Percentiles rank a stretch among this genome's conserved stretches.
Evolutionary conservation across 257 asterid species (phyloP).

Genomic region (Penstemon eatonii): DNA sequence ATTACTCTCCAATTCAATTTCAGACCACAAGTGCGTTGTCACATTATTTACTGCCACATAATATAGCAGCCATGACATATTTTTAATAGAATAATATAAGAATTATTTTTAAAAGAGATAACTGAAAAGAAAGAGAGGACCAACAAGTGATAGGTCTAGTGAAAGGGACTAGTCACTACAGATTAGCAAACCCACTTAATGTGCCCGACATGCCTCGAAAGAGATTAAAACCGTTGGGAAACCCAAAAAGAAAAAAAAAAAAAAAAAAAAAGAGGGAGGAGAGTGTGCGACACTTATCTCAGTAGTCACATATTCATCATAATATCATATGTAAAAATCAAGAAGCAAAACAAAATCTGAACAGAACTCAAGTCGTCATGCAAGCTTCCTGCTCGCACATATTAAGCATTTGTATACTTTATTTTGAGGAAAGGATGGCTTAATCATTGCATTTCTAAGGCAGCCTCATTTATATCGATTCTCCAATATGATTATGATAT

Average conservation of each 20-base stretch:
- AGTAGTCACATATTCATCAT: background rate
- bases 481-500: background rate
- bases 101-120: constrained; percentile 10
- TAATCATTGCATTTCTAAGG: constrained; percentile 1
- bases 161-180: too few species aligned
- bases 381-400: constrained; percentile 23
- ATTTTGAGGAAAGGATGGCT: background rate
- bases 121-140: constrained; percentile 2
- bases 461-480: constrained; percentile 1
- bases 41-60: constrained; percentile 20
- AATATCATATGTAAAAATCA: constrained; percentile 11
- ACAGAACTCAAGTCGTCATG: constrained; percentile 13
- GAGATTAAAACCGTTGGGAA: too few species aligned
- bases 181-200: too few species aligned
- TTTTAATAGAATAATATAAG: background rate
- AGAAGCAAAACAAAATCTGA: constrained; percentile 12
- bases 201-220: too few species aligned
- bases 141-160: too few species aligned
- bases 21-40: constrained; percentile 12
- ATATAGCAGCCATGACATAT: constrained; percentile 11
- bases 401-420: constrained; percentile 16
- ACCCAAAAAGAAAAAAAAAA: background rate
- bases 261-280: constrained; percentile 1
- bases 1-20: constrained; percentile 28
- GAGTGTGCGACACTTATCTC: constrained; percentile 12